phyloP scores from a whole-genome alignment of 768 basidiomycete species.

The Leccinum subgranulosum region DNA sequence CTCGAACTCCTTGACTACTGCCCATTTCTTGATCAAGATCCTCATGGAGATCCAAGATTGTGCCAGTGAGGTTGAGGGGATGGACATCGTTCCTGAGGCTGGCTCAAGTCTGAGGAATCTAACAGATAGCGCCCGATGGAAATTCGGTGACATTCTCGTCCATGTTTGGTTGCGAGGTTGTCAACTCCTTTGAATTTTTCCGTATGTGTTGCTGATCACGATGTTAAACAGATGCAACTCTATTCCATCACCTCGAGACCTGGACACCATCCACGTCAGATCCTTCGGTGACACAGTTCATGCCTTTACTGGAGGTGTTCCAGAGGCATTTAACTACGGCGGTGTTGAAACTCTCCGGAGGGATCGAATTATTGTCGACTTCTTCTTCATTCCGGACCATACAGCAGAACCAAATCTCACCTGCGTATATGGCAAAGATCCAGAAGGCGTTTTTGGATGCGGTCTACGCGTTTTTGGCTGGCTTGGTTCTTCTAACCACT shows the following conservation, averaged over 20 bases:
- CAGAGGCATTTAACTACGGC: slow-evolving; percentile 73
- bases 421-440: slow-evolving; percentile 68
- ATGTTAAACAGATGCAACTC: slow-evolving; percentile 63
- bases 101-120: slow-evolving; percentile 66
- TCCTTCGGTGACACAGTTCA: slow-evolving; percentile 67
- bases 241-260: slow-evolving; percentile 83
- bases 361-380: slow-evolving; percentile 52
- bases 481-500: slow-evolving; percentile 75
- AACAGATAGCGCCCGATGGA: slow-evolving; percentile 82
- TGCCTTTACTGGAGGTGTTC: slow-evolving; percentile 75
- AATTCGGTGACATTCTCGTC: slow-evolving; percentile 79
- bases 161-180: slow-evolving; percentile 82
- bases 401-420: slow-evolving; percentile 60
- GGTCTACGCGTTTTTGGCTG: slow-evolving; percentile 82
- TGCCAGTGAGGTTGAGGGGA: slow-evolving; percentile 70
- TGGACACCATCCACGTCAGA: slow-evolving; percentile 69
- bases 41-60: slow-evolving; percentile 85
- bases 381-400: slow-evolving; percentile 47
- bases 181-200: neutral
- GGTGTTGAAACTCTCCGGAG: slow-evolving; percentile 80
- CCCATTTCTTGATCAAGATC: slow-evolving; percentile 76
- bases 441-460: slow-evolving; percentile 83
- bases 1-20: slow-evolving; percentile 79
- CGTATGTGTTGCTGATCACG: slow-evolving; percentile 2
- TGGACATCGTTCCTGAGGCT: slow-evolving; percentile 80